These are phyloP conservation scores for Aspergillus nanangensis DNA, from an alignment of 495 filamentous ascomycete genomes.

Conservation along the genomic window DNA sequence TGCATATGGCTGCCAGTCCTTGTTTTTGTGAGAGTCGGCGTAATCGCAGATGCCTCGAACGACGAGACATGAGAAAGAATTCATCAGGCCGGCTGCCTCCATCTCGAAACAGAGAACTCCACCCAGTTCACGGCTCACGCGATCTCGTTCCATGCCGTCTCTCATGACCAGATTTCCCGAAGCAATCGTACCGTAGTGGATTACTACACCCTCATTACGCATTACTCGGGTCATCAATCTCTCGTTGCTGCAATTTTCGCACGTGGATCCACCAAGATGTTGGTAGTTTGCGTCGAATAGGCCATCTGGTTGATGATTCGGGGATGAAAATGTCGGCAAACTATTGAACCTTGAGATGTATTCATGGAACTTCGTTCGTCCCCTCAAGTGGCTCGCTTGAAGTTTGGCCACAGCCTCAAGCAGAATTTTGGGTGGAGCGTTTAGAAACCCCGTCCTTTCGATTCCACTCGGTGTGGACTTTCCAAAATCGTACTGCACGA, in stretches of 20 bases:
- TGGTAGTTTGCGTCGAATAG: background rate
- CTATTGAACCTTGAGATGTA: too few species aligned
- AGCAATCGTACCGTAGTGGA: constrained; percentile 26
- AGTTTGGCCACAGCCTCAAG: constrained; percentile 4
- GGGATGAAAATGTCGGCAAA: too few species aligned
- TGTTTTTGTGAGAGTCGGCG: constrained; percentile 38
- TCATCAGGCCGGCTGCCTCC: constrained; percentile 41
- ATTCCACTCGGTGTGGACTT: constrained; percentile 8
- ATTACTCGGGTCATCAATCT: background rate
- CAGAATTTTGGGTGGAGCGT: constrained; percentile 8
- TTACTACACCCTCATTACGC: background rate
- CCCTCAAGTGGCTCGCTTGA: constrained; percentile 1
- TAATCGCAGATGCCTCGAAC: constrained; percentile 42
- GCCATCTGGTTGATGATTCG: too few species aligned
- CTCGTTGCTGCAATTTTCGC: background rate
- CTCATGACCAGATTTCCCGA: constrained; percentile 24
- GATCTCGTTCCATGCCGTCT: constrained; percentile 15
- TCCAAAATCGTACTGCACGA: constrained; percentile 19
- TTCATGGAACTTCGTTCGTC: too few species aligned
- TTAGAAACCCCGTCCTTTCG: constrained; percentile 7
- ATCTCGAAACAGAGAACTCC: constrained; percentile 34
- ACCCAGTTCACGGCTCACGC: constrained; percentile 10
- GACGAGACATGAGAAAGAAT: constrained; percentile 32
- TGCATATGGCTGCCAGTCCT: constrained; percentile 36
- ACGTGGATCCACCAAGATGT: background rate